These are phyloP conservation scores for Oemleria cerasiformis DNA, from an alignment of 306 rosid species.

Conservation along the genomic window DNA sequence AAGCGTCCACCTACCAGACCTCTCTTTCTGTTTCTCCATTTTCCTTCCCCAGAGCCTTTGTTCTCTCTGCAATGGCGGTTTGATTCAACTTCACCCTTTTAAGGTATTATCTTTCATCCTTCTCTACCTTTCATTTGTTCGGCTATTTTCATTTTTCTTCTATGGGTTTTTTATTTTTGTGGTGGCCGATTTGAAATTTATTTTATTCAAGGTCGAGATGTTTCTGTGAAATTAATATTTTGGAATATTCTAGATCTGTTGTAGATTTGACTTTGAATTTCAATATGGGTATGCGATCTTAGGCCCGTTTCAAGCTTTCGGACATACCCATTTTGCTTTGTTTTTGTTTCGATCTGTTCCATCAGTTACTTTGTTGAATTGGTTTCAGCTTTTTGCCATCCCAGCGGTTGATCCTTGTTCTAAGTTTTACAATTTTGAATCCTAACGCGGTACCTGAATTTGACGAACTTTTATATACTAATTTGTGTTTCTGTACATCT, in stretches of 20 bases:
- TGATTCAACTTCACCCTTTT: neutral
- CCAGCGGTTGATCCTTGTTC: neutral
- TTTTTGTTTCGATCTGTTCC: neutral
- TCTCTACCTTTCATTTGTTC: neutral
- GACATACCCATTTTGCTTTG: neutral
- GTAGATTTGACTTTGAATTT: neutral
- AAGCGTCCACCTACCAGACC: conserved; percentile 20
- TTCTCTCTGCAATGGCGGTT: neutral
- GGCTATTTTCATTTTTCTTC: neutral
- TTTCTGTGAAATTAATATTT: neutral
- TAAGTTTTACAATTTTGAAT: neutral
- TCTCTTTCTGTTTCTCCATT: neutral
- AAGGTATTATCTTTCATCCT: conserved; percentile 8
- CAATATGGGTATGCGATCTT: neutral
- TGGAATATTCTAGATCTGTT: conserved; percentile 8
- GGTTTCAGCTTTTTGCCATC: neutral
- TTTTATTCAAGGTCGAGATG: neutral
- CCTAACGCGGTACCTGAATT: neutral
- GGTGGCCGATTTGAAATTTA: neutral
- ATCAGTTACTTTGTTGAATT: neutral
- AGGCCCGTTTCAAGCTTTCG: neutral
- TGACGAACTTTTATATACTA: neutral
- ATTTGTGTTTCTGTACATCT: neutral
- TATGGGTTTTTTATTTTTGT: neutral
- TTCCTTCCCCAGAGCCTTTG: neutral